Base-by-base conservation (phyloP, 2,329 filamentous ascomycete genomes). In the Aspergillus fructus region DNA sequence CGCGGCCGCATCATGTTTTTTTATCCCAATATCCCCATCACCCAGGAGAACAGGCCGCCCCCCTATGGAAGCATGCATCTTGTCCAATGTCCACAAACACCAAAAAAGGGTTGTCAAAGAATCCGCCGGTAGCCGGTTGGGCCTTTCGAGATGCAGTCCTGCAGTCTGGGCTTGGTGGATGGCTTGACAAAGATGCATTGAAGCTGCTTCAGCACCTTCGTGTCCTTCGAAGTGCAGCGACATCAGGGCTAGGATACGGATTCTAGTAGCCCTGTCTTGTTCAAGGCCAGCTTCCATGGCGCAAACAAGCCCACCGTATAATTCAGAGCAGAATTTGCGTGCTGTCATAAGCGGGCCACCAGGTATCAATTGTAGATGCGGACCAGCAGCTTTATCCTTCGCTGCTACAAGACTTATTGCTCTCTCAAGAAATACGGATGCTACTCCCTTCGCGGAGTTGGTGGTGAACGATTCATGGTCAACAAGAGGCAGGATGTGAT, bases 71-170 rank as follows among this genome's bases (percentile, higher is more conserved):
- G 74, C 74, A 62, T 76, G 74, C 64, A 76, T 68, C 58, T 76
- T 76, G 59, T 77, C 74, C 37, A 77, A 53, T 3, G 71, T 71
- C 75, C 75, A 77, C 40, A 77, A 59, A 23, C 71, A 71, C 75
- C 74, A 76, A 61, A 76, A 77, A 4, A 76, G 62, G 51, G 64
- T 61, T 15, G 64, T 65, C n/a, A 67, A 57, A 23, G 69, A 62
- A 53, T 74, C 73, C 23, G 59, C 64, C 15, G 62, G 51, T 30
- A 61, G 62, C 46, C 71, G 65, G 7, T 67, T 69, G 5, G 74
- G 73, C 17, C 71, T 69, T 53, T 74, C 66, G 49, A 76, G 71
- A 62, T 77, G 74, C 37, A 77, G 55, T 21, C 74, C 74, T 40
- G 68, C 63, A 4, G 74, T 75, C 59, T 75, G 74, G 21, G 74